A percentile compares a stretch with the other conserved stretches of the same genome.
phyloP scores from a whole-genome alignment of 768 basidiomycete genomes.

The Plicaturopsis crispa region DNA sequence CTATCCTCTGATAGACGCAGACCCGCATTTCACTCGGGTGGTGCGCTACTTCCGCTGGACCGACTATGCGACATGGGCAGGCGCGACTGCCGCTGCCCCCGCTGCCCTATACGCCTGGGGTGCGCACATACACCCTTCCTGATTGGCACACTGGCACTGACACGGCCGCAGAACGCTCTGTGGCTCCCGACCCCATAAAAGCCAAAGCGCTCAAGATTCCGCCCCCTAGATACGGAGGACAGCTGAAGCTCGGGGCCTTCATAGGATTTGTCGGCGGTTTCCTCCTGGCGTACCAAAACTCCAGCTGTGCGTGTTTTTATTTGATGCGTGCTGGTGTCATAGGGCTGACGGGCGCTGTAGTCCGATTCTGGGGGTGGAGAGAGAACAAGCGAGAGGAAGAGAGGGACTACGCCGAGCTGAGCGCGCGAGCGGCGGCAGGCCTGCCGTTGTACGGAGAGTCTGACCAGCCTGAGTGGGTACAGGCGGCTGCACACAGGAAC shows the following conservation, averaged over 20 bases:
- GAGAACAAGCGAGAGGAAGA: slow-evolving; percentile 83
- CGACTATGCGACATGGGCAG: slow-evolving; percentile 84
- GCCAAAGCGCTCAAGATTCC: neutral
- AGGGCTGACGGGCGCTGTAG: slow-evolving; percentile 27
- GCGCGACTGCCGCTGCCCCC: slow-evolving; percentile 74
- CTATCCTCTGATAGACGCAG: slow-evolving; percentile 89
- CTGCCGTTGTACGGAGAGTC: slow-evolving; percentile 85
- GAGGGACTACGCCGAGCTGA: slow-evolving; percentile 72
- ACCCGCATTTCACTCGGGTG: slow-evolving; percentile 85
- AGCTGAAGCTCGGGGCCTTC: slow-evolving; percentile 53
- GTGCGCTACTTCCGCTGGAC: slow-evolving; percentile 81
- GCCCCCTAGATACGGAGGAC: too few species aligned
- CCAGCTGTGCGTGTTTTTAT: slow-evolving; percentile 56
- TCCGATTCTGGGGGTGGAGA: slow-evolving; percentile 93
- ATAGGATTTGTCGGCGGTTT: slow-evolving; percentile 90
- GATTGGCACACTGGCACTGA: slow-evolving; percentile 81
- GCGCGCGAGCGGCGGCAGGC: slow-evolving; percentile 65
- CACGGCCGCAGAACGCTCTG: slow-evolving; percentile 69
- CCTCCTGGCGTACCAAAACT: slow-evolving; percentile 86
- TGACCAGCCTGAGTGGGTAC: slow-evolving; percentile 77
- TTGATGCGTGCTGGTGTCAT: neutral
- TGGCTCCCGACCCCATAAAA: slow-evolving; percentile 41
- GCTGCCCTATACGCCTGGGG: slow-evolving; percentile 77
- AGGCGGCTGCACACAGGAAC: slow-evolving; percentile 81
- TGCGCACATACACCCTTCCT: slow-evolving; percentile 30